Base-by-base conservation (phyloP, 2,329 filamentous ascomycete species). In the Xylaria polymorpha region DNA sequence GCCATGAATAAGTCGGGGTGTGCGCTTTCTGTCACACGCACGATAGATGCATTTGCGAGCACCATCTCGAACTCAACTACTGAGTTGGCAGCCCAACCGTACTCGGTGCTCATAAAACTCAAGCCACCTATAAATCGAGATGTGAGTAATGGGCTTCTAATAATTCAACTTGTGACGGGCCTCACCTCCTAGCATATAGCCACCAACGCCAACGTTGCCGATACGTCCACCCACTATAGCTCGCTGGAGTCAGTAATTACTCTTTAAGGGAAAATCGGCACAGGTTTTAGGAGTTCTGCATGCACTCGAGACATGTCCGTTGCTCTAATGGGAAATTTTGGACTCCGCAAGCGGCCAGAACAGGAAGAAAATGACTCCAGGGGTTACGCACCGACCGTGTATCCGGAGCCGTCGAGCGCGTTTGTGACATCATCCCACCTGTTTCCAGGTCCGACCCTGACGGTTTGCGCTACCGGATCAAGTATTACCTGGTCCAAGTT, bases 181-280 rank as follows among this genome's bases (percentile, higher is more conserved):
- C 75, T 85, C 83, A 77, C 88, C 81, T 25, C 86, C 88, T 56
- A 90, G 86, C 6, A 85, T 66, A 32, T 83, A 82, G 7, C 84
- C 85, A 18, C 81, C 82, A 1, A 85, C 83, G 39, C 83, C 83
- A n/a, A 84, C 81, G 62, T 84, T 80, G n/a, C 81, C 80, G 39
- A 84, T 80, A 5, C 84, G 76, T 1, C 83, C 83, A 18, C 83
- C 83, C 29, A 85, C n/a, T n/a, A n/a, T n/a, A n/a, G n/a, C n/a
- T n/a, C n/a, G n/a, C n/a, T n/a, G n/a, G n/a, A n/a, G n/a, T n/a
- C n/a, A n/a, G n/a, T n/a, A n/a, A n/a, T n/a, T n/a, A n/a, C n/a
- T n/a, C n/a, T n/a, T n/a, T n/a, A n/a, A n/a, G n/a, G n/a, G n/a
- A n/a, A n/a, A n/a, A n/a, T n/a, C n/a, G n/a, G n/a, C n/a, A n/a